A percentile compares a stretch with the other conserved stretches of the same genome.
Evolutionary conservation across 805 yeast genomes (phyloP).

Genomic region (Clavispora vitiphila): DNA sequence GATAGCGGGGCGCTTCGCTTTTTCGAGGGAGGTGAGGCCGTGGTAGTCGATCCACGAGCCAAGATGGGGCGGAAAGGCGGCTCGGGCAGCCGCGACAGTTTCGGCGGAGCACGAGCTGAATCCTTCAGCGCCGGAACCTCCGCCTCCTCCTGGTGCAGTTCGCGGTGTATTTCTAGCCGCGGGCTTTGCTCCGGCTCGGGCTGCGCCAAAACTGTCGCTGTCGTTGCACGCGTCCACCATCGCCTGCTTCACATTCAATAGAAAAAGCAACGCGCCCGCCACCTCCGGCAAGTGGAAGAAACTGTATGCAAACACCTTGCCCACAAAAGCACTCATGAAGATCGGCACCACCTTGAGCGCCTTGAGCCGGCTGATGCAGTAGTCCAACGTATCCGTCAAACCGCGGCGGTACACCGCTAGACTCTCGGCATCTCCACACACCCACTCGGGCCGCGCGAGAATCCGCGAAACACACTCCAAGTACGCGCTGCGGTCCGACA

Average conservation of each 20-base stretch:
- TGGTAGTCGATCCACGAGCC: constrained; percentile 27
- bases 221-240: constrained; percentile 29
- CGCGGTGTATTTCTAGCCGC: too few species aligned
- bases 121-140: too few species aligned
- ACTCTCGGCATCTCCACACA: constrained; percentile 20
- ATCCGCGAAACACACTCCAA: constrained; percentile 52
- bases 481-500: constrained; percentile 48
- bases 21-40: constrained; percentile 29
- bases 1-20: constrained; percentile 21
- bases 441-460: constrained; percentile 46
- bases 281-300: constrained; percentile 52
- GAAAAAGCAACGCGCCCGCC: constrained; percentile 51
- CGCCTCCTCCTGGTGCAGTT: too few species aligned
- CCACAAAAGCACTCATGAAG: constrained; percentile 60
- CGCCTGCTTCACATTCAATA: constrained; percentile 50
- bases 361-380: constrained; percentile 43
- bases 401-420: constrained; percentile 24
- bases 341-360: constrained; percentile 47
- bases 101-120: too few species aligned
- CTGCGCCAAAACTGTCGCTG: constrained; percentile 1
- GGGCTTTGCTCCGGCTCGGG: too few species aligned
- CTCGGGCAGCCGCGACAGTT: constrained; percentile 4
- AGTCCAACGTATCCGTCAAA: constrained; percentile 50
- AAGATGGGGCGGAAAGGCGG: constrained; percentile 25
- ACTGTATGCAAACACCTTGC: constrained; percentile 64